Percentiles rank a stretch among this genome's conserved stretches.
Conservation (phyloP, 2,329 filamentous ascomycete genomes). For the Stachybotrys chartarum region DNA sequence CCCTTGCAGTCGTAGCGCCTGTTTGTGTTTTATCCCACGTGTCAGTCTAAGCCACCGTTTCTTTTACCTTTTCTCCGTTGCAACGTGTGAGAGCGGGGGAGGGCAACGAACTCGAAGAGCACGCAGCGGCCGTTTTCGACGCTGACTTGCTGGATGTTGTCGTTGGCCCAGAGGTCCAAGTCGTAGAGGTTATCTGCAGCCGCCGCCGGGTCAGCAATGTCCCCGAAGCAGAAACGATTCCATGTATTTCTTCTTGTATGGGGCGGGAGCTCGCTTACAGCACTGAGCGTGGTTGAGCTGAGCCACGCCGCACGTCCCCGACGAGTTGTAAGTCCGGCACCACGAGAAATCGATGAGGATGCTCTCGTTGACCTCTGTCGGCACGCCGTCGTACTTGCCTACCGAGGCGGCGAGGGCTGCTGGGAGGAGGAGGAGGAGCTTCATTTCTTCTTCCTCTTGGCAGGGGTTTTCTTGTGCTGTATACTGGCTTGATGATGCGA, state of each 20-base stretch:
- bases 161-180: conserved; percentile 5
- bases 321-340: conserved; percentile 5
- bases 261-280: conserved; percentile 3
- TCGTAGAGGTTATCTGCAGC: conserved; percentile 7
- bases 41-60: background rate
- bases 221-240: no score
- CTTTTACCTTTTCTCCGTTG: background rate
- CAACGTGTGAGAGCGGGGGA: background rate
- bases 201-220: background rate
- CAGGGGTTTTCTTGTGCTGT: background rate
- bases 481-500: no score
- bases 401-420: background rate
- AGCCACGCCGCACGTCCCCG: background rate
- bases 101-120: conserved; percentile 8
- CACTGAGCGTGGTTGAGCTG: conserved; percentile 5
- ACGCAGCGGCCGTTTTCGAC: conserved; percentile 7
- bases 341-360: conserved; percentile 5
- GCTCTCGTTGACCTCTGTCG: conserved; percentile 3
- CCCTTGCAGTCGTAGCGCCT: conserved; percentile 7
- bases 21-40: background rate
- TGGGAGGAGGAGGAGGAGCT: background rate
- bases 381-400: background rate
- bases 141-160: conserved; percentile 6
- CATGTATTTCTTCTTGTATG: background rate
- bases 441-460: background rate